A percentile compares a stretch with the other conserved stretches of the same genome.
Evolutionary conservation across 2,329 filamentous ascomycete species (phyloP).

Genomic region (Cercospora sp.): DNA sequence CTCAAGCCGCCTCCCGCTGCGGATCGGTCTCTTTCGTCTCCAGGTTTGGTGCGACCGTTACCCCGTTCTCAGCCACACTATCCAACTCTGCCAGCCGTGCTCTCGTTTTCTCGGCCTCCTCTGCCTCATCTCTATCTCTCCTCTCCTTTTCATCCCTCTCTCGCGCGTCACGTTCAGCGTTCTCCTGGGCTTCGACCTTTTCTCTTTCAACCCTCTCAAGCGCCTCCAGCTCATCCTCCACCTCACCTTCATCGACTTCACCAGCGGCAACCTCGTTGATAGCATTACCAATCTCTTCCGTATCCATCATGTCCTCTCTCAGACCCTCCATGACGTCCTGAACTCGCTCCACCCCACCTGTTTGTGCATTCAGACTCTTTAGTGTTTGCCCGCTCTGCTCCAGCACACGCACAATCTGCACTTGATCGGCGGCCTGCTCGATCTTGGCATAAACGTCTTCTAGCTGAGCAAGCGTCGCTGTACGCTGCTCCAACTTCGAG

Average conservation of each 20-base stretch:
- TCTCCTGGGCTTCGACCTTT: conserved; percentile 68
- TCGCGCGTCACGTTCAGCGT: conserved; percentile 60
- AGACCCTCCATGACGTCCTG: conserved; percentile 73
- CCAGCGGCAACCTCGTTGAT: conserved; percentile 61
- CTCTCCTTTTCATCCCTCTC: conserved; percentile 40
- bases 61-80: not conserved
- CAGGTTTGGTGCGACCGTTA: not conserved
- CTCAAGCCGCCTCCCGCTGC: not conserved
- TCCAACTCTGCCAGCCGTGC: conserved; percentile 40
- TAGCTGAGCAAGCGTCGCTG: conserved; percentile 73
- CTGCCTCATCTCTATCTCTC: conserved; percentile 57
- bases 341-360: conserved; percentile 74
- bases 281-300: conserved; percentile 78
- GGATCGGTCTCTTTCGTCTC: not conserved
- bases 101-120: conserved; percentile 47
- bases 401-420: conserved; percentile 81
- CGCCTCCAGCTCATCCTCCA: conserved; percentile 82
- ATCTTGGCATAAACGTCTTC: conserved; percentile 82
- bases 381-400: conserved; percentile 73
- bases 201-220: conserved; percentile 57
- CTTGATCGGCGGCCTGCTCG: conserved; percentile 80
- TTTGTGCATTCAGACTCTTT: conserved; percentile 68
- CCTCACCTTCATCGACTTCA: conserved; percentile 72
- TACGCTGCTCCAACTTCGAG: conserved; percentile 67
- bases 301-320: conserved; percentile 73